Base-by-base conservation (phyloP, 176 grass and related monocot genomes). In the Oryza punctata region DNA sequence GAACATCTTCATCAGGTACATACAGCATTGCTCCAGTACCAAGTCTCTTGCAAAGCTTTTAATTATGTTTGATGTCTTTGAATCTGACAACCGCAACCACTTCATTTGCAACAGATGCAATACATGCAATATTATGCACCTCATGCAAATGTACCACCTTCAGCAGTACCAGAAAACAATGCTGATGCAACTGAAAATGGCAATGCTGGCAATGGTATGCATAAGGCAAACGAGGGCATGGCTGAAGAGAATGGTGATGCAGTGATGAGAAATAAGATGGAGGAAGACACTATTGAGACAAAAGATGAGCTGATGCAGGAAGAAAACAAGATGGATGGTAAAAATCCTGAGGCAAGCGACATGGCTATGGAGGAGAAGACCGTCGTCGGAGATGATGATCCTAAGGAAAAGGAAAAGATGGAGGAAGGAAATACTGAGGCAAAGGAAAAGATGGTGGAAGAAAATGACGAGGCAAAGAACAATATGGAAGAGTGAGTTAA, bases 1-100 rank as follows among this genome's bases (percentile, higher is more conserved):
- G 87, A 99, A 72, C 86, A 99, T 75, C 93, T 99, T 61, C 84
- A 81, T 57, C 83, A 96, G 89, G 96, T 99, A 92, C 60, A 18
- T 52, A 54, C 15, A 40, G 38, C 63, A 19, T 28, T 67, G 49
- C 3, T 45, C 40, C 29, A 69, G 40, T 78, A 63, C 5, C 25
- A 16, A 44, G 23, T 28, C 35, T 63, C 38, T 78, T 41, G 61
- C 67, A 68, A 54, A 64, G 3, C 40, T 30, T 49, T 54, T 29
- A 8, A 27, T 37, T 82, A 28, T 73, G 28, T 72, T 73, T 81
- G 12, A 11, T 59, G 10, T 45, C 45, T 35, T 7, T 2, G 54
- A 80, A 63, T 73, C 27, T 63, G 70, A 47, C 24, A 41, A 49
- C 28, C 29, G 60, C 32, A 52, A 85, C 30, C 52, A 75, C 63